These are phyloP conservation scores for Tanacetum coccineum DNA, from an alignment of 129 eudicot species.

Conservation along the genomic window DNA sequence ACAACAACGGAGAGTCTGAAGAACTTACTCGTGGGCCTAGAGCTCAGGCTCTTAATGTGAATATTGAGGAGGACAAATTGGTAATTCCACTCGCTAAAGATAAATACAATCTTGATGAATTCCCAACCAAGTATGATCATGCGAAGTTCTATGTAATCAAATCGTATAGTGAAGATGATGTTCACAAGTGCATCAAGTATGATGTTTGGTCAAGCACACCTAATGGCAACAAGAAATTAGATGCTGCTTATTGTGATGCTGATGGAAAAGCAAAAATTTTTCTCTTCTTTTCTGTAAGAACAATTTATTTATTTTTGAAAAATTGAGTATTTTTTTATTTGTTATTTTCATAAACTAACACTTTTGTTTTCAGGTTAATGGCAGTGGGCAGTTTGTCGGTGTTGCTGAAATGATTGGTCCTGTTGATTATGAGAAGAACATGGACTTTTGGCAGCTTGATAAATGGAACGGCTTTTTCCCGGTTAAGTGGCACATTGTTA, in stretches of 20 bases:
- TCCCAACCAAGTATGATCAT: conserved; percentile 46
- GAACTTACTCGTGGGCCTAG: conserved; percentile 88
- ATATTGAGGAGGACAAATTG: conserved; percentile 35
- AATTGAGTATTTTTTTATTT: background rate
- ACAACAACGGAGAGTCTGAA: conserved; percentile 49
- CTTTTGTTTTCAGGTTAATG: conserved; percentile 55
- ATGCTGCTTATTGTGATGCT: conserved; percentile 58
- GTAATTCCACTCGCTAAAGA: conserved; percentile 32
- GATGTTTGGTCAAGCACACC: conserved; percentile 98
- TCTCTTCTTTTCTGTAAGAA: conserved; percentile 79
- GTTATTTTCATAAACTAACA: too few relatives aligned
- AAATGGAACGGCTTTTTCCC: conserved; percentile 96
- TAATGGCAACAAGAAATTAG: conserved; percentile 78
- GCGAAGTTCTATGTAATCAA: conserved; percentile 83
- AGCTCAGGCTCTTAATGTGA: conserved; percentile 32
- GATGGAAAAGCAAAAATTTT: conserved; percentile 55
- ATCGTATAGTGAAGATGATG: conserved; percentile 88
- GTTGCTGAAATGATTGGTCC: conserved; percentile 87
- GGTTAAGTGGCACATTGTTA: conserved; percentile 85
- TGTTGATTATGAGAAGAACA: conserved; percentile 72
- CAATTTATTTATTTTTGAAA: background rate
- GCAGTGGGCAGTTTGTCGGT: conserved; percentile 88
- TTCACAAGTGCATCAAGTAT: conserved; percentile 81
- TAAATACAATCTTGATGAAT: conserved; percentile 54
- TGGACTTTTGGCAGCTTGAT: conserved; percentile 97